Evolutionary conservation across 2,329 filamentous ascomycete species (phyloP).

Genomic region (Neodidymelliopsis sp.): DNA sequence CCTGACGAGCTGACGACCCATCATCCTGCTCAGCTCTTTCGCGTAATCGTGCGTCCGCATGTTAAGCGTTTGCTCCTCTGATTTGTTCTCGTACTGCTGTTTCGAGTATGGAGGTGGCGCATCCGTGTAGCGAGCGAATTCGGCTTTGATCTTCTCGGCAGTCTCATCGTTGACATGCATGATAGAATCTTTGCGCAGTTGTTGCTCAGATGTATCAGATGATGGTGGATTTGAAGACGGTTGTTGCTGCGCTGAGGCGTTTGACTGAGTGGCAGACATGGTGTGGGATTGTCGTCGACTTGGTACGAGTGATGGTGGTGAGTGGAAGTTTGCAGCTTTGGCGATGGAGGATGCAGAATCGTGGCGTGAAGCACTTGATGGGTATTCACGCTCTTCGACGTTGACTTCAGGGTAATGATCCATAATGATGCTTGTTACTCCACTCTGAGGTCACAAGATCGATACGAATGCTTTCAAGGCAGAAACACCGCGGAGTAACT

Average conservation of each 20-base stretch:
- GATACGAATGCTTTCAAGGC: constrained; percentile 2
- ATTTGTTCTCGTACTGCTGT: constrained; percentile 34
- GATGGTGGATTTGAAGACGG: constrained; percentile 11
- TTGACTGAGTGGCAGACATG: background rate
- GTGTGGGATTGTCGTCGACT: constrained; percentile 16
- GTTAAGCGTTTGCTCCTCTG: constrained; percentile 27
- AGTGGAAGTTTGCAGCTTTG: constrained; percentile 17
- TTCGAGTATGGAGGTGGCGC: constrained; percentile 33
- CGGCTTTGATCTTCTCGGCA: constrained; percentile 23
- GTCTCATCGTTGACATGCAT: constrained; percentile 14
- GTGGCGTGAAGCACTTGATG: constrained; percentile 24
- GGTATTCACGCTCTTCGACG: constrained; percentile 27
- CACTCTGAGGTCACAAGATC: constrained; percentile 14
- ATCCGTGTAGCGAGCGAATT: constrained; percentile 29
- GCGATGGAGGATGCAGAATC: constrained; percentile 27
- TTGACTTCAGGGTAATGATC: constrained; percentile 35
- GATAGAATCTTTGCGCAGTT: constrained; percentile 19
- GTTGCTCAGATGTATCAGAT: constrained; percentile 6
- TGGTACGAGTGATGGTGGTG: constrained; percentile 9
- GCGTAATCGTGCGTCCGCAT: constrained; percentile 38
- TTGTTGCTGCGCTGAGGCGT: constrained; percentile 1
- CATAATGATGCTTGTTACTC: constrained; percentile 24
- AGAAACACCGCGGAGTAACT: constrained; percentile 7
- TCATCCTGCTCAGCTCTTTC: constrained; percentile 37
- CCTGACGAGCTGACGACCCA: constrained; percentile 35